Evolutionary conservation across 805 yeast genomes (phyloP).

Genomic region (Metschnikowia koreensis): DNA sequence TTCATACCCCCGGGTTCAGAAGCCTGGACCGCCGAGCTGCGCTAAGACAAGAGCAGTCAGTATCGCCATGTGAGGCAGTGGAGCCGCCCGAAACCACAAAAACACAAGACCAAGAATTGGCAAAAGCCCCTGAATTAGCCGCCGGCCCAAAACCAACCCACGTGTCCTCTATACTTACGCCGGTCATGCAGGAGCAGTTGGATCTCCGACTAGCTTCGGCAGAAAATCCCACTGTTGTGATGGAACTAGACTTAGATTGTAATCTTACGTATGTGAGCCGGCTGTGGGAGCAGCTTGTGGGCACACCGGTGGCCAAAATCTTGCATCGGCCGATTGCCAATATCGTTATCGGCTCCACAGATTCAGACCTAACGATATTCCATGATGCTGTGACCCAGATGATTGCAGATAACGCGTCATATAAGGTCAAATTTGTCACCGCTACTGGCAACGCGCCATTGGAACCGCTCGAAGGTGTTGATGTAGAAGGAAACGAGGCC

Average conservation of each 20-base stretch:
- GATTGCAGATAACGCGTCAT: conserved; percentile 72
- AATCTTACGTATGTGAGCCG: conserved; percentile 69
- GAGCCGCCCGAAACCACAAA: background rate
- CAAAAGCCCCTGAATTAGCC: background rate
- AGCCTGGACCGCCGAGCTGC: conserved; percentile 11
- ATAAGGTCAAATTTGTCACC: conserved; percentile 70
- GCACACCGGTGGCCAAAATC: conserved; percentile 58
- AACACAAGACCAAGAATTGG: background rate
- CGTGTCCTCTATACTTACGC: conserved; percentile 11
- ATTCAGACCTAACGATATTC: conserved; percentile 65
- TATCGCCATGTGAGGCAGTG: conserved; percentile 33
- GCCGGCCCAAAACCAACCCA: background rate
- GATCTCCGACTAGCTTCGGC: conserved; percentile 66
- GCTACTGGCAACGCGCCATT: conserved; percentile 31
- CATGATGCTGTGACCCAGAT: conserved; percentile 66
- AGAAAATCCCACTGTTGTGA: conserved; percentile 68
- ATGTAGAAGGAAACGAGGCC: too few relatives aligned
- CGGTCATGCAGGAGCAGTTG: conserved; percentile 41
- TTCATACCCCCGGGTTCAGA: conserved; percentile 22
- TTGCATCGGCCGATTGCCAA: conserved; percentile 55
- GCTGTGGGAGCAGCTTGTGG: conserved; percentile 78
- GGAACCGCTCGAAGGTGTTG: background rate
- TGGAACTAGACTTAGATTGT: conserved; percentile 82
- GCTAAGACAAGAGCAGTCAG: conserved; percentile 28
- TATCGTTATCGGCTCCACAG: conserved; percentile 60